phyloP scores from a whole-genome alignment of 2,329 filamentous ascomycete species.

The Trichoderma breve region DNA sequence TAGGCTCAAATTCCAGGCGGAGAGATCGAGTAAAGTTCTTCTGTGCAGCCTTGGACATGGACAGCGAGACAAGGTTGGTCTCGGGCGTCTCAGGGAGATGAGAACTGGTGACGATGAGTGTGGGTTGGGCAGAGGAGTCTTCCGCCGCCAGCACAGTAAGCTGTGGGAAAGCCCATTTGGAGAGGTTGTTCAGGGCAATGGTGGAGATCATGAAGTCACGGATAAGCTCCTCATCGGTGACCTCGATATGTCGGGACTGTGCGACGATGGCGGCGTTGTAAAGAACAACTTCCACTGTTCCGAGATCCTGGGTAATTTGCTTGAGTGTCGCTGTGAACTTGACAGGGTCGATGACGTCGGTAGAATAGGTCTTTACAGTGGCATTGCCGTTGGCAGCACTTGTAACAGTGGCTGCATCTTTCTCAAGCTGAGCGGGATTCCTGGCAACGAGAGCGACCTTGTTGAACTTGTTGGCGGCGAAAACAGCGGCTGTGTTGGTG shows the following conservation, averaged over 20 bases:
- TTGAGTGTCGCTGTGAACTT: constrained; percentile 39
- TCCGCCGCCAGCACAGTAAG: constrained; percentile 35
- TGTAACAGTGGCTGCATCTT: constrained; percentile 34
- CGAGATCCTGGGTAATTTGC: constrained; percentile 40
- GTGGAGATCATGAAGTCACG: constrained; percentile 51
- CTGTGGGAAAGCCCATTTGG: constrained; percentile 47
- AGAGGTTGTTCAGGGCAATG: constrained; percentile 45
- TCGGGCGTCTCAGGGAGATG: constrained; percentile 46
- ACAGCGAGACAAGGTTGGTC: constrained; percentile 48
- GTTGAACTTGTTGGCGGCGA: constrained; percentile 78
- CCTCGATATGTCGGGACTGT: constrained; percentile 41
- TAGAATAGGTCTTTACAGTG: constrained; percentile 41
- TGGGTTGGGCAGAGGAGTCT: constrained; percentile 37
- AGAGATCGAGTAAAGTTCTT: constrained; percentile 49
- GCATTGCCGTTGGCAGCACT: constrained; percentile 29
- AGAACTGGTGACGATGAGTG: constrained; percentile 49
- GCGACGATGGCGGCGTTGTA: constrained; percentile 53
- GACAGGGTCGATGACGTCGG: constrained; percentile 43
- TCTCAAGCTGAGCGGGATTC: constrained; percentile 39
- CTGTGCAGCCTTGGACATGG: constrained; percentile 51
- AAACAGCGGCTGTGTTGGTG: constrained; percentile 82
- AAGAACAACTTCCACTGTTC: constrained; percentile 47
- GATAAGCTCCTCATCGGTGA: constrained; percentile 44
- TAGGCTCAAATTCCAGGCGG: constrained; percentile 35
- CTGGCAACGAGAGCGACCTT: constrained; percentile 50